Evolutionary conservation across 495 filamentous ascomycete genomes (phyloP), one percentile per base, ranked within the genome.

Genomic region (Lichenothelia convexa): DNA sequence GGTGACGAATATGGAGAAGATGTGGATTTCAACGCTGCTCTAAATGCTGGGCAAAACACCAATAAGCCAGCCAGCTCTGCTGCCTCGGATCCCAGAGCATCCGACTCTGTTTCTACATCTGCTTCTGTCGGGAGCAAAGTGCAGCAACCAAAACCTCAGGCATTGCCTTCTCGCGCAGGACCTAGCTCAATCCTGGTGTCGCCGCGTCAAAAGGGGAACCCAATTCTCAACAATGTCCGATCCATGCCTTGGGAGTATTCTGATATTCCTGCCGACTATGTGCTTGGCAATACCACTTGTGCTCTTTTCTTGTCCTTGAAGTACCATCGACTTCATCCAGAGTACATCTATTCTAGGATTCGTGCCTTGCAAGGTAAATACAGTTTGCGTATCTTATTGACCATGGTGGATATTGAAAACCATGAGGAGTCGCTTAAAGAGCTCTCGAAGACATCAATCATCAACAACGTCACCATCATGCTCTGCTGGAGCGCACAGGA

Each of bases 331-430:
- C 60, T 94, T 32, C 91, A 99, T 55, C 89, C 89, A 1, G 89
- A 95, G 57, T 99, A 99, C 60, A 80, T 99, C 50, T 94, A 94
- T 64, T 80, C 75, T 17, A 81, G 89, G 39, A 82, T 99, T 42
- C 71, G 74, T 31, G 68, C 68, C 22, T 61, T 99, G 6, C 74
- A 73, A 17, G 75, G 75, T 13, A 81, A 80, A 51, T 94, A 86
- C 61, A 73, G 73, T 41, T 64, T 95, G 12, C 78, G 89, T 6
- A 64, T 95, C 18, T 55, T 97, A 2, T 65, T 95, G 18, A 74
- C 75, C 2, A 83, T 95, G 70, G 85, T 95, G 9, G 89, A 99
- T 52, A 93, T 95, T 34, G 70, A 75, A 22, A 83, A 81, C 46
- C 81, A 87, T 41, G 75, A 87, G 49, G 79, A 84, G 19, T 58